Percentiles rank a stretch among this genome's conserved stretches.
These are phyloP conservation scores for Ophiostoma piceae DNA, from an alignment of 2,329 filamentous ascomycete genomes.

Conservation along the genomic window DNA sequence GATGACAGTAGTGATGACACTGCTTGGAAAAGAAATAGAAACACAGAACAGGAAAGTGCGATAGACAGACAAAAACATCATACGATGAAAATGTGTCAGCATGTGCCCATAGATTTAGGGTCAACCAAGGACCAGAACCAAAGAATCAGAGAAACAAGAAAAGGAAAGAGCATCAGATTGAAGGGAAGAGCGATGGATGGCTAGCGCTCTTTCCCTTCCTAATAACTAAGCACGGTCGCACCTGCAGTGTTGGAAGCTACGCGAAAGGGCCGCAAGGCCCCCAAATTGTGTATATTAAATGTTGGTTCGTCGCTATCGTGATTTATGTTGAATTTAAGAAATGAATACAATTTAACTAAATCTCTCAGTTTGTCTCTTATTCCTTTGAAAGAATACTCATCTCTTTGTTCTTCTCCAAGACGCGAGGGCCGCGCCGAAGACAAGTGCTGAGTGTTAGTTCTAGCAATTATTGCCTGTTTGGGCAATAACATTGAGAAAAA, in stretches of 20 bases:
- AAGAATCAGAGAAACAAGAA: neutral
- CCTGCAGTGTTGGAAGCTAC: neutral
- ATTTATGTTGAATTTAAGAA: too few relatives aligned
- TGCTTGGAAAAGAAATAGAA: neutral
- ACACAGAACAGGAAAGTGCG: neutral
- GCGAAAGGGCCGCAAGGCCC: neutral
- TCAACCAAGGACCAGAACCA: neutral
- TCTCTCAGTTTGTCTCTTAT: too few relatives aligned
- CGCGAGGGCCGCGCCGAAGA: slow-evolving; percentile 5
- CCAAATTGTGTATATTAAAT: neutral
- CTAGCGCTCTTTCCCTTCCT: neutral
- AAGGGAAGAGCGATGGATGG: neutral
- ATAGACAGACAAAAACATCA: neutral
- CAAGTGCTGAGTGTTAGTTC: neutral
- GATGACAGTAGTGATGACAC: neutral
- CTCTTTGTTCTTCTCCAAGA: neutral
- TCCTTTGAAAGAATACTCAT: neutral
- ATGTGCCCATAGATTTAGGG: neutral
- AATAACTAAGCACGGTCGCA: too few relatives aligned
- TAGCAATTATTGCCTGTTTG: neutral
- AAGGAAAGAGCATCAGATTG: neutral
- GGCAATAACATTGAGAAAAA: neutral
- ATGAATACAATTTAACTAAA: too few relatives aligned
- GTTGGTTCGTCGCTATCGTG: neutral
- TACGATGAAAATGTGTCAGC: neutral